phyloP scores from a whole-genome alignment of 208 protist genomes.

The Acanthamoeba lugdunensis region DNA sequence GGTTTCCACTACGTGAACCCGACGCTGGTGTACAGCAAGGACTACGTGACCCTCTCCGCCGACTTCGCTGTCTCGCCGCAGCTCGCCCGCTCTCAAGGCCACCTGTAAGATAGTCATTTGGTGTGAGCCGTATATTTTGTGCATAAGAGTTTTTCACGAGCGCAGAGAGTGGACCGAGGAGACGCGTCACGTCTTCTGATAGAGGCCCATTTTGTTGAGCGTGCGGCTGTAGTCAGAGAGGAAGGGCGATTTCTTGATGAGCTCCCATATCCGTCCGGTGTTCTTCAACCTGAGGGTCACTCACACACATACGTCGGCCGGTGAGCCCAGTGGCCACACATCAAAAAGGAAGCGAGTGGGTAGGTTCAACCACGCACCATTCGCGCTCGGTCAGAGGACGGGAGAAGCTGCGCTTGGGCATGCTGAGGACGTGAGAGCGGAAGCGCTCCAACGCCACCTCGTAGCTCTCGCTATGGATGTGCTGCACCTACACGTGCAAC shows the following conservation, averaged over 20 bases:
- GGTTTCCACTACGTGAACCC: slow-evolving; percentile 43
- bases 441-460: neutral
- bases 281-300: slow-evolving; percentile 35
- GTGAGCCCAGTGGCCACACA: neutral
- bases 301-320: neutral
- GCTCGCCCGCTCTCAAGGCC: neutral
- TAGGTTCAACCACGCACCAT: neutral
- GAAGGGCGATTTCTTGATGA: slow-evolving; percentile 62
- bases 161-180: too few species aligned
- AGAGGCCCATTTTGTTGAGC: slow-evolving; percentile 46
- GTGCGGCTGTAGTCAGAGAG: slow-evolving; percentile 42
- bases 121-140: too few species aligned
- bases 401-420: slow-evolving; percentile 46
- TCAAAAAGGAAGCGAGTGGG: neutral
- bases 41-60: slow-evolving; percentile 20
- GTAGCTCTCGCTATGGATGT: neutral
- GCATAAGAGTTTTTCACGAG: neutral
- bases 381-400: slow-evolving; percentile 27
- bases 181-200: slow-evolving; percentile 2
- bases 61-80: slow-evolving; percentile 12
- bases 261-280: slow-evolving; percentile 37
- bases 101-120: too few species aligned
- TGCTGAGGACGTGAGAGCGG: slow-evolving; percentile 7
- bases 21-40: neutral
- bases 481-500: neutral